Percentiles rank a stretch among this genome's conserved stretches.
phyloP scores from a whole-genome alignment of 129 eudicot species.

The Lactuca sativa region DNA sequence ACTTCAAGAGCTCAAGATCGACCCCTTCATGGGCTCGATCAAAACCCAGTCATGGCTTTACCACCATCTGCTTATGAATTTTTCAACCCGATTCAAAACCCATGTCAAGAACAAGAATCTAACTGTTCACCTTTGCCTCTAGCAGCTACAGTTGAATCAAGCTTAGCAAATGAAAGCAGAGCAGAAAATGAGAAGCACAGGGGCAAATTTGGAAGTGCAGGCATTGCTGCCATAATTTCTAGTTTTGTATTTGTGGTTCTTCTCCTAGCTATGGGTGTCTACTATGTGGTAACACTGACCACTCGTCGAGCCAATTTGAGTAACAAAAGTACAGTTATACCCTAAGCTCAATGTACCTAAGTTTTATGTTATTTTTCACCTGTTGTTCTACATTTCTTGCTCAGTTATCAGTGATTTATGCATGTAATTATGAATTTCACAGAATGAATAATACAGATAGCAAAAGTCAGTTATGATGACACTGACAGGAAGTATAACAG shows the following conservation, averaged over 20 bases:
- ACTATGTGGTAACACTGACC: conserved; percentile 38
- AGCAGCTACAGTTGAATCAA: conserved; percentile 68
- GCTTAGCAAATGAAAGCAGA: conserved; percentile 49
- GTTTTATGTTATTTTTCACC: conserved; percentile 1
- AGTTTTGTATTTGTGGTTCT: conserved; percentile 33
- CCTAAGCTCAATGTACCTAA: conserved; percentile 36
- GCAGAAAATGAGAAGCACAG: conserved; percentile 9
- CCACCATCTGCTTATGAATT: conserved; percentile 69
- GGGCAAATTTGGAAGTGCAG: conserved; percentile 49
- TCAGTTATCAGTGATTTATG: conserved; percentile 12
- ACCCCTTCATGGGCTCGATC: conserved; percentile 64
- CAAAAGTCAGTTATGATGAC: conserved; percentile 12
- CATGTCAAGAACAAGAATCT: conserved; percentile 33
- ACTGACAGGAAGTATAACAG: not conserved
- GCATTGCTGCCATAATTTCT: conserved; percentile 46
- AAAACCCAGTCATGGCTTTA: conserved; percentile 41
- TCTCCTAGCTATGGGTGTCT: conserved; percentile 59
- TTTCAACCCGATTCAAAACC: conserved; percentile 52
- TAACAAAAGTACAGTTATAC: conserved; percentile 39
- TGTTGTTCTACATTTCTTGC: conserved; percentile 4
- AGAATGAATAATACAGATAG: not conserved
- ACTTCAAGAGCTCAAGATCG: conserved; percentile 50
- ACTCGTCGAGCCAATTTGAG: conserved; percentile 43
- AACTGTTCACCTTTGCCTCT: conserved; percentile 54
- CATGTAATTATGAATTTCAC: conserved; percentile 1